Conservation (phyloP, 2,329 filamentous ascomycete genomes). For the Parascedosporium putredinis region DNA sequence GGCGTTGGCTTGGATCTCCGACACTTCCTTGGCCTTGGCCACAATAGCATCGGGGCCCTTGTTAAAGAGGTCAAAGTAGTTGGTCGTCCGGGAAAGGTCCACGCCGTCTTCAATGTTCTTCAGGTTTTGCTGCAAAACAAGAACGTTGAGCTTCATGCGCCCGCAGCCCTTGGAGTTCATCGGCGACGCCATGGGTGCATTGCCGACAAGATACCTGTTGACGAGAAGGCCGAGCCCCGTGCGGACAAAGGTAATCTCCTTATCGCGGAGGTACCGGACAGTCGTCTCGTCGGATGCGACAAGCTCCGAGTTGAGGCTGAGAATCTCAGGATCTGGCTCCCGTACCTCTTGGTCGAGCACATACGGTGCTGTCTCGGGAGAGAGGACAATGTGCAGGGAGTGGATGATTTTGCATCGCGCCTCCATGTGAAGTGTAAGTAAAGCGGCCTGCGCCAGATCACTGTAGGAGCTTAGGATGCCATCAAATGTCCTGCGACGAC, state of each 20-base stretch:
- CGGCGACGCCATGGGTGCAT: constrained; percentile 58
- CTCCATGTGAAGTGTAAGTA: constrained; percentile 82
- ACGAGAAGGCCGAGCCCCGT: constrained; percentile 67
- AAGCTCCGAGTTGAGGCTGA: constrained; percentile 75
- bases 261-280: constrained; percentile 57
- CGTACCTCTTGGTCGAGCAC: constrained; percentile 61
- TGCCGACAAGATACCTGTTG: constrained; percentile 67
- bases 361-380: constrained; percentile 49
- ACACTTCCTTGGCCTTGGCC: constrained; percentile 43
- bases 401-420: constrained; percentile 77
- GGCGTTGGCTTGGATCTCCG: constrained; percentile 22
- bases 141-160: constrained; percentile 82
- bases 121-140: constrained; percentile 91
- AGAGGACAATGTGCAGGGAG: constrained; percentile 58
- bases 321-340: constrained; percentile 68
- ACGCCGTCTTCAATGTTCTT: constrained; percentile 78
- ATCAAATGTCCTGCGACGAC: constrained; percentile 85
- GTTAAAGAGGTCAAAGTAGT: constrained; percentile 61
- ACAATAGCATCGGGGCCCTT: constrained; percentile 56
- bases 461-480: constrained; percentile 74
- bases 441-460: constrained; percentile 64
- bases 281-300: constrained; percentile 82
- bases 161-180: constrained; percentile 79
- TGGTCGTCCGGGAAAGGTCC: constrained; percentile 49
- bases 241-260: constrained; percentile 66